Evolutionary conservation across 2,329 filamentous ascomycete genomes (phyloP).

Genomic region (Colletotrichum magnum): DNA sequence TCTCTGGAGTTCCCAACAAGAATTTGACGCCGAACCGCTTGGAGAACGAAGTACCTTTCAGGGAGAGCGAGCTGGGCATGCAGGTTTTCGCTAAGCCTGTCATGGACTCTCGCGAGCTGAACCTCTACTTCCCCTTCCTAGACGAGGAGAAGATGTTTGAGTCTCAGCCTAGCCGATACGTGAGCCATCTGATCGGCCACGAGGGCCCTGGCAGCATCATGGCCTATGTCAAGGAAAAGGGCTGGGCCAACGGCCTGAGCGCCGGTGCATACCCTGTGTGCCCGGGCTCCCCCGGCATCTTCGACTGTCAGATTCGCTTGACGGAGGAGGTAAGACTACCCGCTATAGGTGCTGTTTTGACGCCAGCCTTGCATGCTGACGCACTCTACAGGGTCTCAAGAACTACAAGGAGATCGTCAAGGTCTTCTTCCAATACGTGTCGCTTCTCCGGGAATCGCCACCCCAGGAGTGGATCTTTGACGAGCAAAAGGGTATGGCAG

Average conservation of each 20-base stretch:
- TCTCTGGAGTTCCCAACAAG: constrained; percentile 86
- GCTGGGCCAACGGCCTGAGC: constrained; percentile 88
- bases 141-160: constrained; percentile 87
- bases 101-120: constrained; percentile 86
- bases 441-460: constrained; percentile 83
- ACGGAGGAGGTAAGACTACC: constrained; percentile 78
- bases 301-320: constrained; percentile 83
- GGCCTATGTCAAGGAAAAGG: constrained; percentile 89
- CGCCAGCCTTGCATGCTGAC: constrained; percentile 19
- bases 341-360: not conserved
- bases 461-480: constrained; percentile 95
- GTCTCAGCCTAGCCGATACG: constrained; percentile 86
- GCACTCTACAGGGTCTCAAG: constrained; percentile 71
- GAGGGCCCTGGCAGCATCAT: constrained; percentile 94
- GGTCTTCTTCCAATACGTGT: constrained; percentile 91
- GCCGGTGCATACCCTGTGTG: constrained; percentile 84
- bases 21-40: constrained; percentile 74
- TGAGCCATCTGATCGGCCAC: constrained; percentile 91
- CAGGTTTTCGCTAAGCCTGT: constrained; percentile 93
- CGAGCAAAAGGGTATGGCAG: constrained; percentile 89
- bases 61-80: constrained; percentile 66
- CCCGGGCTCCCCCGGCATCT: constrained; percentile 82
- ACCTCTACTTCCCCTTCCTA: constrained; percentile 86
- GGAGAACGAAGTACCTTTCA: constrained; percentile 65
- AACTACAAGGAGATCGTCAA: constrained; percentile 87